phyloP scores from a whole-genome alignment of 148 eudicot species.

The Rhododendron vialii region DNA sequence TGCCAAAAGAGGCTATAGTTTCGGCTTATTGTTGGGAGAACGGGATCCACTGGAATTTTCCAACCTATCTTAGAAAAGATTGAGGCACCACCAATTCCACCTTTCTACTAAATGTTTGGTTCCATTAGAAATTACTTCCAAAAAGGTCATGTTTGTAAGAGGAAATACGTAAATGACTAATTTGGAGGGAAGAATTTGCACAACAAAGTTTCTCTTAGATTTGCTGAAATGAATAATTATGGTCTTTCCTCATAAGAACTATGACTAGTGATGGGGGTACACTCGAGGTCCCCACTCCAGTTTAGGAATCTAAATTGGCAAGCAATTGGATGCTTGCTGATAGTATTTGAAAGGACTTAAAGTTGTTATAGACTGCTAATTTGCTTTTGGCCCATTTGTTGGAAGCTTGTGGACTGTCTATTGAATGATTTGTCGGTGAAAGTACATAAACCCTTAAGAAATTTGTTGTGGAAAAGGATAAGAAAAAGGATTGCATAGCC shows the following conservation, averaged over 20 bases:
- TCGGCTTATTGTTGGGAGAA: not conserved
- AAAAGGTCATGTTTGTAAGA: not conserved
- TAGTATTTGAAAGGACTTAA: not conserved
- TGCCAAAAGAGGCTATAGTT: not conserved
- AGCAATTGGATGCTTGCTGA: not conserved
- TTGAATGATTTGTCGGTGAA: slow-evolving; percentile 1
- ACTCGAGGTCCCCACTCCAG: not conserved
- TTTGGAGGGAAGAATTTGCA: not conserved
- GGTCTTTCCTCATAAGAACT: not conserved
- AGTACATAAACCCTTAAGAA: not conserved
- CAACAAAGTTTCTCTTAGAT: not conserved
- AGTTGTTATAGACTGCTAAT: not conserved
- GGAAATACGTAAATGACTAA: not conserved
- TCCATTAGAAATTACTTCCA: not conserved
- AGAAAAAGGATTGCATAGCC: not conserved
- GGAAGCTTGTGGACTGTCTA: not conserved
- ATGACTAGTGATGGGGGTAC: not conserved
- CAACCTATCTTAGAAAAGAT: not conserved
- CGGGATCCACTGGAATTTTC: not conserved
- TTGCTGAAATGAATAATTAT: not conserved
- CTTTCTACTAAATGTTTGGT: not conserved
- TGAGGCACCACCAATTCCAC: not conserved
- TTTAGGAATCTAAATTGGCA: not conserved
- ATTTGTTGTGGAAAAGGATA: not conserved
- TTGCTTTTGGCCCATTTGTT: slow-evolving; percentile 2